phyloP scores from a whole-genome alignment of 768 basidiomycete genomes.

The Candolleomyces aberdarensis region DNA sequence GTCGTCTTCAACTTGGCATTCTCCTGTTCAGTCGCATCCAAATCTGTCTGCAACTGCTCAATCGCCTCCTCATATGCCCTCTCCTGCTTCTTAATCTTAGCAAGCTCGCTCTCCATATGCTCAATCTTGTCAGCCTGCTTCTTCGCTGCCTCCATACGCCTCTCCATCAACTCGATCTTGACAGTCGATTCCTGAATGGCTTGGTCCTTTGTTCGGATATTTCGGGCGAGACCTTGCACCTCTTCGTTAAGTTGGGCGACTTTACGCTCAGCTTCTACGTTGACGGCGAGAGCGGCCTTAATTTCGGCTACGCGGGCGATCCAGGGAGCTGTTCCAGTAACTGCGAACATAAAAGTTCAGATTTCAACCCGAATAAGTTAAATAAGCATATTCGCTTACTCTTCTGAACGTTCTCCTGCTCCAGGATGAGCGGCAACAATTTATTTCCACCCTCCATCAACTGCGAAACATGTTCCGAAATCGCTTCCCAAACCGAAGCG shows the following conservation, averaged over 20 bases:
- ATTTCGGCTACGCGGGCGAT: conserved; percentile 76
- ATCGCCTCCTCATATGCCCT: conserved; percentile 89
- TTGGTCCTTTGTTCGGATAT: conserved; percentile 86
- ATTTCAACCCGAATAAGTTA: conserved; percentile 1
- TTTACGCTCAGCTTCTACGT: conserved; percentile 90
- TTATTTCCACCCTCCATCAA: conserved; percentile 69
- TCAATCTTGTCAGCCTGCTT: conserved; percentile 82
- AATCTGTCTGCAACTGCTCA: conserved; percentile 86
- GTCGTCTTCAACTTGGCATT: conserved; percentile 76
- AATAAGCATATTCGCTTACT: conserved; percentile 43
- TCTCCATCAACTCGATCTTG: conserved; percentile 94
- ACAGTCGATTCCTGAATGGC: conserved; percentile 82
- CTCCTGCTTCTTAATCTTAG: conserved; percentile 84
- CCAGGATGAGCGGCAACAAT: conserved; percentile 68
- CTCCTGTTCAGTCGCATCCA: conserved; percentile 85
- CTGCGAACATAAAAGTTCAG: conserved; percentile 29
- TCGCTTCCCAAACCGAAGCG: conserved; percentile 71
- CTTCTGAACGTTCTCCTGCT: conserved; percentile 74
- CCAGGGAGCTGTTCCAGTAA: conserved; percentile 83
- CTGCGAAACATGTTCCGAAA: conserved; percentile 64
- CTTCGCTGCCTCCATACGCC: conserved; percentile 87
- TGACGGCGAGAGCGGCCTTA: conserved; percentile 78
- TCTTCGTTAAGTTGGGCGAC: conserved; percentile 85
- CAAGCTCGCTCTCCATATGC: conserved; percentile 77
- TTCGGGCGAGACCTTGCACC: conserved; percentile 82